Percentiles rank a stretch among this genome's conserved stretches.
These are phyloP conservation scores for Pleurotus giganteus DNA, from an alignment of 768 basidiomycete species.

Conservation along the genomic window DNA sequence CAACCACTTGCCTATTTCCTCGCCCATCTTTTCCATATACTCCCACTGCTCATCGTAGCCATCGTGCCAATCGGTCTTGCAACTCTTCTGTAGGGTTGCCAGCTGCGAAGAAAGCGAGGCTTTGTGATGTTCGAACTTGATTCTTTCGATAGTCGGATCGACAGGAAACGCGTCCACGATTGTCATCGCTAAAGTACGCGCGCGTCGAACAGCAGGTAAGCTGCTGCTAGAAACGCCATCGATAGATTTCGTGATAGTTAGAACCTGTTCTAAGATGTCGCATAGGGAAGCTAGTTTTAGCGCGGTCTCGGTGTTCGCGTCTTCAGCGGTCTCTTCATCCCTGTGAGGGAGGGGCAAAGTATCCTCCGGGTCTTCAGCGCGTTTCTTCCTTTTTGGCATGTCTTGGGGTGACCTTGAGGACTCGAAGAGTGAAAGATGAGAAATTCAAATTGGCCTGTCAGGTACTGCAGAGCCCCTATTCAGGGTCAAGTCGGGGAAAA, in stretches of 20 bases:
- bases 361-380: too few species aligned
- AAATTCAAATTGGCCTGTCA: too few species aligned
- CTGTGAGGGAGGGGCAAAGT: too few species aligned
- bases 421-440: too few species aligned
- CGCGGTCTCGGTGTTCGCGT: too few species aligned
- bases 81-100: not conserved
- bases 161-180: not conserved
- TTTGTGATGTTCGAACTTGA: not conserved
- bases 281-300: too few species aligned
- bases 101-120: not conserved
- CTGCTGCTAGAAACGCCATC: not conserved
- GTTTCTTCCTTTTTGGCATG: too few species aligned
- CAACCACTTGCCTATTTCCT: not conserved
- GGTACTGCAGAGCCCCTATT: too few species aligned
- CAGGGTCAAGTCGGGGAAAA: too few species aligned
- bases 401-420: too few species aligned
- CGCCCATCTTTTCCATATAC: not conserved
- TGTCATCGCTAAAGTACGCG: not conserved
- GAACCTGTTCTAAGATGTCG: too few species aligned
- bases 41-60: not conserved
- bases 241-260: not conserved
- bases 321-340: too few species aligned
- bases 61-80: not conserved
- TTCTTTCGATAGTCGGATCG: not conserved
- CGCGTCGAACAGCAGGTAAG: not conserved